Evolutionary conservation across 306 rosid genomes (phyloP).

Genomic region (Arachis hypogaea): DNA sequence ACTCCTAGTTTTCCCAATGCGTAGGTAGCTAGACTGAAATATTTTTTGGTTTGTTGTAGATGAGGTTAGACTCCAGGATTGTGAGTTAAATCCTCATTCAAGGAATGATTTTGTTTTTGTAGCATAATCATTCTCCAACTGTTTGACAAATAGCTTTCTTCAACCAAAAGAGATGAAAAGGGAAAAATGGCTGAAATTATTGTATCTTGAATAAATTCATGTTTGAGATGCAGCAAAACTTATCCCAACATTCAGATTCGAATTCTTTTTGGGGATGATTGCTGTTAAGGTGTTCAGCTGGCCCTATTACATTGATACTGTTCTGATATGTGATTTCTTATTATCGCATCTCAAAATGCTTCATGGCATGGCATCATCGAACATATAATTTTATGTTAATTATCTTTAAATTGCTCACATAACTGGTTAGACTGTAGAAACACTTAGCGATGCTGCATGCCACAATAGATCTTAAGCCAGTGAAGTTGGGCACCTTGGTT

Average conservation of each 20-base stretch:
- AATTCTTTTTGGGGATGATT: neutral
- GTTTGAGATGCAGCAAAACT: constrained; percentile 27
- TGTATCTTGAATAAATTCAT: constrained; percentile 12
- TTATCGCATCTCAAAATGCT: neutral
- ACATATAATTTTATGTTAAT: constrained; percentile 2
- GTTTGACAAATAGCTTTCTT: neutral
- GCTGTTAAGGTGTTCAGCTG: constrained; percentile 23
- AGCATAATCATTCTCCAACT: constrained; percentile 9
- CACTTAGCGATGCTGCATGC: constrained; percentile 8
- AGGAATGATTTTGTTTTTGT: constrained; percentile 9
- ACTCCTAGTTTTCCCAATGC: neutral
- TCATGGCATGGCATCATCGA: constrained; percentile 11
- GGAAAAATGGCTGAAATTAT: constrained; percentile 8
- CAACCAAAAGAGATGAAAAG: neutral
- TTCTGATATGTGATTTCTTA: constrained; percentile 1
- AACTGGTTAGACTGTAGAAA: constrained; percentile 17
- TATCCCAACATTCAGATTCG: neutral
- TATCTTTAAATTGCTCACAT: neutral
- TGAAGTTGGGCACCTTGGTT: constrained; percentile 22
- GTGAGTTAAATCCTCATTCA: constrained; percentile 9
- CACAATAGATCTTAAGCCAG: constrained; percentile 9
- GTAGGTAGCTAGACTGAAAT: constrained; percentile 15
- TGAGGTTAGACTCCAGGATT: constrained; percentile 35
- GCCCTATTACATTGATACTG: neutral
- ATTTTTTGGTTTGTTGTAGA: constrained; percentile 21